Base-by-base conservation (phyloP, 176 grass and related monocot species). In the Oryza officinalis region DNA sequence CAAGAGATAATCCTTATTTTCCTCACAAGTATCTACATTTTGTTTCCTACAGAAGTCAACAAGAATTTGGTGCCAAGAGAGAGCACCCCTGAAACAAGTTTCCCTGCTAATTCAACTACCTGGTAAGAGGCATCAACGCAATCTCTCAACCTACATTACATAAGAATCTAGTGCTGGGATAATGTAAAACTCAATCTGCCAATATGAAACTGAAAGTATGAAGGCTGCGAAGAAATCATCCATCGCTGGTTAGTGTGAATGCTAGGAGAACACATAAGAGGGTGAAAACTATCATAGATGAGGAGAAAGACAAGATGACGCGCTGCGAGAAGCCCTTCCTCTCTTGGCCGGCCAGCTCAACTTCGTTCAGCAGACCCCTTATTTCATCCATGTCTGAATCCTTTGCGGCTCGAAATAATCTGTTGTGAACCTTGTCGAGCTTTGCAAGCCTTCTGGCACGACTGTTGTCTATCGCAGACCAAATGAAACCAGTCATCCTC, bases 401-500 rank as follows among this genome's bases (percentile, higher is more conserved):
- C 81, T 93, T 98, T 27, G 91, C 91, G 0, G 93, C 91, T 15
- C 60, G 92, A 22, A 83, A 52, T 54, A 95, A 57, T 63, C 85
- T 91, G 84, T 63, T 88, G 18, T 88, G 82, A 4, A 95, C 66
- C 85, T 93, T 71, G 0, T 95, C 89, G 1, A 98, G 88, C 66
- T 95, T 95, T 54, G 85, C 85, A 31, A 93, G 89, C 59, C 82
- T 86, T 88, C 72, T 90, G n/a, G 82, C 70, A 52, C 67, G 88
- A 40, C 60, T 66, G 10, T 43, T 57, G 63, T 92, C 93, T 46
- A 74, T 77, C 1, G 76, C 83, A 1, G 93, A 93, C 93, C 96
- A 98, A 61, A 98, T 86, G 86, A 95, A 95, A 30, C 85, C 31
- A 2, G 89, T 95, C 83, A 94, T 84, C 76, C 91, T 92, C 93